A percentile compares a stretch with the other conserved stretches of the same genome.
phyloP scores from a whole-genome alignment of 2,329 filamentous ascomycete species.

The Lachnum nothofagi region DNA sequence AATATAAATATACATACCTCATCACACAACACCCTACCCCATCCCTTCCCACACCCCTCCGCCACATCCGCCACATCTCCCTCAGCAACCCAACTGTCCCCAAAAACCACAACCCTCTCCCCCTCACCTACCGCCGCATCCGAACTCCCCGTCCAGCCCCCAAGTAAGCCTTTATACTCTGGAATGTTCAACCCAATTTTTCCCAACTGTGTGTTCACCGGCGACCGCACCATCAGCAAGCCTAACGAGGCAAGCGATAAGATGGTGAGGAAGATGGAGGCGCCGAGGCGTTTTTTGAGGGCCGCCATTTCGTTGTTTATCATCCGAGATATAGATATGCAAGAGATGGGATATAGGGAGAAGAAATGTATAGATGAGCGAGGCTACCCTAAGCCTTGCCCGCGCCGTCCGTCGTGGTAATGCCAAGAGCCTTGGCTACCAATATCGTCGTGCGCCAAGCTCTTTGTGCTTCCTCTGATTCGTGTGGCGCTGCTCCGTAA shows the following conservation, averaged over 20 bases:
- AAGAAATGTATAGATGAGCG: neutral
- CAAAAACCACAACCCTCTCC: constrained; percentile 29
- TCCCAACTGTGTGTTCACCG: constrained; percentile 18
- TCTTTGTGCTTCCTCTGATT: neutral
- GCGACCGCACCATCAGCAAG: constrained; percentile 16
- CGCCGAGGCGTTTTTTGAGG: constrained; percentile 21
- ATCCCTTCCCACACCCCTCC: constrained; percentile 20
- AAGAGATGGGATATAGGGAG: neutral
- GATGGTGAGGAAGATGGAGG: constrained; percentile 18
- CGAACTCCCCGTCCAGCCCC: no score
- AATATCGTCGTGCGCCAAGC: neutral
- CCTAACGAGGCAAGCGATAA: constrained; percentile 23
- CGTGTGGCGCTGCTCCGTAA: no score
- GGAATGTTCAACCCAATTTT: constrained; percentile 21
- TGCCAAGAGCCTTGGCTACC: neutral
- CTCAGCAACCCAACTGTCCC: constrained; percentile 32
- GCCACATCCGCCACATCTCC: constrained; percentile 20
- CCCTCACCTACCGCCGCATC: constrained; percentile 7
- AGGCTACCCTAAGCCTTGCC: neutral
- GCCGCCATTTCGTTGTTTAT: constrained; percentile 2
- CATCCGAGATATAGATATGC: neutral
- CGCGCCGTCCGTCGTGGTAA: neutral
- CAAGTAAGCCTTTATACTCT: no score
- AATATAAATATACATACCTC: no score
- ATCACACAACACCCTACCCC: constrained; percentile 29